These are phyloP conservation scores for Cercis canadensis DNA, from an alignment of 306 rosid species.

Conservation along the genomic window DNA sequence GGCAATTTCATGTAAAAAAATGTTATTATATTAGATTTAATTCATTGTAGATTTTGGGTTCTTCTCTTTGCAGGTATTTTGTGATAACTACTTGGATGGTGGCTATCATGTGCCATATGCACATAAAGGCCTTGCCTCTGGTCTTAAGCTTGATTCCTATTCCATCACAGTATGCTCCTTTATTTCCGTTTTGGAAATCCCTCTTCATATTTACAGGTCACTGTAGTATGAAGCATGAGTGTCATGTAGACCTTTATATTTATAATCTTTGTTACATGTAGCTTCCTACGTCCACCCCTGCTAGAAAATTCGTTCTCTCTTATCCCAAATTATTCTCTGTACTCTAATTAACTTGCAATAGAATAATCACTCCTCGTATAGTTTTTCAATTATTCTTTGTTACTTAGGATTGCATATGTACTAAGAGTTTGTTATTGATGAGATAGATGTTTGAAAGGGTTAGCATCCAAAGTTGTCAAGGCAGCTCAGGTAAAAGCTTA, in stretches of 20 bases:
- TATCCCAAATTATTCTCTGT: not conserved
- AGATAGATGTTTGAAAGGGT: constrained; percentile 72
- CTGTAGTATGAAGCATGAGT: constrained; percentile 19
- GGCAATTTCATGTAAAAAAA: no score
- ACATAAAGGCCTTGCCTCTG: constrained; percentile 83
- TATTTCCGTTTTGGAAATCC: constrained; percentile 27
- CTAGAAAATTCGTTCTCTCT: not conserved
- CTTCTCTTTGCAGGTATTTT: constrained; percentile 69
- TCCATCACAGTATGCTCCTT: constrained; percentile 65
- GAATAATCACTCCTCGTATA: constrained; percentile 9
- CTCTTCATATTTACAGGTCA: constrained; percentile 16
- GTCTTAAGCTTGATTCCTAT: constrained; percentile 82
- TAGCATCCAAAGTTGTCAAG: constrained; percentile 87
- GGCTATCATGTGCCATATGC: constrained; percentile 96
- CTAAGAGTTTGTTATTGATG: constrained; percentile 35
- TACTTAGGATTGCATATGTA: constrained; percentile 16
- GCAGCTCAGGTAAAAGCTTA: constrained; percentile 44
- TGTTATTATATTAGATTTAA: no score
- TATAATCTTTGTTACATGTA: not conserved
- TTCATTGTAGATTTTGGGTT: constrained; percentile 7
- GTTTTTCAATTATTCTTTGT: constrained; percentile 31
- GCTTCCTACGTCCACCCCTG: not conserved
- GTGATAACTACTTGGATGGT: constrained; percentile 96
- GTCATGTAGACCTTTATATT: constrained; percentile 19
- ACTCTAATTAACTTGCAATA: constrained; percentile 4